These are phyloP conservation scores for Claviceps fusiformis DNA, from an alignment of 2,329 filamentous ascomycete species.

Conservation along the genomic window DNA sequence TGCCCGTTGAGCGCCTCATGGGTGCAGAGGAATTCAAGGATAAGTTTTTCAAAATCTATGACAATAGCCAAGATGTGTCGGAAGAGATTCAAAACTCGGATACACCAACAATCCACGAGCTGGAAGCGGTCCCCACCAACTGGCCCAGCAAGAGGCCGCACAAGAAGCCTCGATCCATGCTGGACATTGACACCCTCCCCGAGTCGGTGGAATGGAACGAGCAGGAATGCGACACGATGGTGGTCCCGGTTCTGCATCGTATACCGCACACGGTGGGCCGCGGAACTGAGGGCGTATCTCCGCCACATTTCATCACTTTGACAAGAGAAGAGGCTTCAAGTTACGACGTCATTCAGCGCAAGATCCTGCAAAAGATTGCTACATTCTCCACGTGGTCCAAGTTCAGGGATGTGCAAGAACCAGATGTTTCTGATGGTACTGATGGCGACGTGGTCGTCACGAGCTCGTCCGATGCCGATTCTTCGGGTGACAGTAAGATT, in stretches of 20 bases:
- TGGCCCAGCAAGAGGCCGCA: slow-evolving; percentile 41
- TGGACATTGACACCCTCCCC: slow-evolving; percentile 29
- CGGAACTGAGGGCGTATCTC: slow-evolving; percentile 18
- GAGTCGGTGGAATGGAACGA: slow-evolving; percentile 43
- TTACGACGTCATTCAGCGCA: slow-evolving; percentile 63
- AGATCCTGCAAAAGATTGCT: slow-evolving; percentile 62
- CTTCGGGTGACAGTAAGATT: slow-evolving; percentile 55
- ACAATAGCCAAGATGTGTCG: slow-evolving; percentile 51
- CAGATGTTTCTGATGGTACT: slow-evolving; percentile 34
- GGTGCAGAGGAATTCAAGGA: slow-evolving; percentile 69
- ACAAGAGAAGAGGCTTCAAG: slow-evolving; percentile 54
- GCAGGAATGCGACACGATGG: slow-evolving; percentile 47
- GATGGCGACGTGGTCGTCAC: slow-evolving; percentile 60
- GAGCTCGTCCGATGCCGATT: slow-evolving; percentile 49
- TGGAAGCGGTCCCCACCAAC: slow-evolving; percentile 70
- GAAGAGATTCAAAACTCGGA: slow-evolving; percentile 59
- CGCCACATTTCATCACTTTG: slow-evolving; percentile 62
- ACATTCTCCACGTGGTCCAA: slow-evolving; percentile 61
- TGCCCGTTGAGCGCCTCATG: slow-evolving; percentile 55
- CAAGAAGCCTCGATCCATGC: slow-evolving; percentile 36
- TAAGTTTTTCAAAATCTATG: slow-evolving; percentile 78
- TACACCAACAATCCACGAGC: slow-evolving; percentile 57
- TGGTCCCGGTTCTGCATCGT: slow-evolving; percentile 61
- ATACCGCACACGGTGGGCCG: slow-evolving; percentile 21
- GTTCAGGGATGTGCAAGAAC: slow-evolving; percentile 38